Conservation (phyloP, 345 rosid genomes). For the Dimocarpus longan region DNA sequence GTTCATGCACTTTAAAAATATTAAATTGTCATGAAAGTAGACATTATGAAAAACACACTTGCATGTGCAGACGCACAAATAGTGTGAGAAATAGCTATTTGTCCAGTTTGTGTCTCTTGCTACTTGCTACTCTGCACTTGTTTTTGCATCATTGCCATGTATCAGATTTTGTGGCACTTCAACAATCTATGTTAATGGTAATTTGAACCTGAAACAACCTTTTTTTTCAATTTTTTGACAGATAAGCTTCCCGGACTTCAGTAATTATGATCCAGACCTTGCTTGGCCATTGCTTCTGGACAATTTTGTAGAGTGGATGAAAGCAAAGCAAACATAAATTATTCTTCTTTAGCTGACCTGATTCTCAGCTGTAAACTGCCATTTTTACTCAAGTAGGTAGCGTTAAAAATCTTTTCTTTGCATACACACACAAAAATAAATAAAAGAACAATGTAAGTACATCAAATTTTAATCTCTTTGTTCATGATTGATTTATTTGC, state of each 20-base stretch:
- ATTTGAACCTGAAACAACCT: background rate
- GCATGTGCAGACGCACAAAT: background rate
- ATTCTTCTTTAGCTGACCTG: constrained; percentile 27
- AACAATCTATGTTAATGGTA: background rate
- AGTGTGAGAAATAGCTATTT: background rate
- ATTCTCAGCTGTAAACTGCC: constrained; percentile 52
- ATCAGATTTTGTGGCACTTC: background rate
- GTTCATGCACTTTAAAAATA: background rate
- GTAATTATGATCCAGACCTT: constrained; percentile 80
- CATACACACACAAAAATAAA: background rate
- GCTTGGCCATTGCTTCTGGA: constrained; percentile 99
- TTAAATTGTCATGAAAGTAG: background rate
- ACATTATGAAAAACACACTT: background rate
- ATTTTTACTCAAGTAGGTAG: constrained; percentile 38
- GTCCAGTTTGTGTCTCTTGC: background rate
- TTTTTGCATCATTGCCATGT: background rate
- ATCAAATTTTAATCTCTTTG: background rate
- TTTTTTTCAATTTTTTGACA: constrained; percentile 40
- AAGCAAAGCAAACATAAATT: constrained; percentile 61
- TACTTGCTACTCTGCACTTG: background rate
- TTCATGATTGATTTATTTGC: constrained; percentile 29
- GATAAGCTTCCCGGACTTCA: constrained; percentile 89
- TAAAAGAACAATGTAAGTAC: background rate
- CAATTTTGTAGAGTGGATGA: constrained; percentile 99
- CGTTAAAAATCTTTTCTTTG: background rate